Evolutionary conservation across 1,139 yeast genomes (phyloP).

Genomic region (Diutina neorugosa): DNA sequence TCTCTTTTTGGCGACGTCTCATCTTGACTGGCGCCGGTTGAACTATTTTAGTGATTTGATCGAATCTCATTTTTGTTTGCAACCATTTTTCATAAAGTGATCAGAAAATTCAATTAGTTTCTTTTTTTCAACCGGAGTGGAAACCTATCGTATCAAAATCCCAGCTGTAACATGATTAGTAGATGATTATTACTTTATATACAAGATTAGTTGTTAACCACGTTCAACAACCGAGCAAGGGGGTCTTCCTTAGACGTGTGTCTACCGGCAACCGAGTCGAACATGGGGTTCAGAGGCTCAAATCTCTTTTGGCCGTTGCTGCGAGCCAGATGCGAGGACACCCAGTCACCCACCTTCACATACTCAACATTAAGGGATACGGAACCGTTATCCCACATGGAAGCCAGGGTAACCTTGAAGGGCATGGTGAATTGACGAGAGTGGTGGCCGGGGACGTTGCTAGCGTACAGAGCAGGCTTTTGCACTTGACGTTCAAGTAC

Average conservation of each 20-base stretch:
- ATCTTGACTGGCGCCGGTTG: too few species aligned
- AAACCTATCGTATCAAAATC: too few species aligned
- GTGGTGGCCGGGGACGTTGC: constrained; percentile 31
- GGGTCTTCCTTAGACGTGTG: constrained; percentile 19
- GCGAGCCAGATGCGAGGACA: constrained; percentile 16
- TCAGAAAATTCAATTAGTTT: too few species aligned
- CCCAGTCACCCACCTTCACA: constrained; percentile 29
- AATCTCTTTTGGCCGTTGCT: constrained; percentile 13
- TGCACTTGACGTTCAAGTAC: constrained; percentile 23
- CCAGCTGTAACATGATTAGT: not conserved
- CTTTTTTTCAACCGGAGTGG: too few species aligned
- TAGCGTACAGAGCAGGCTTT: constrained; percentile 30
- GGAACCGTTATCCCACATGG: constrained; percentile 23
- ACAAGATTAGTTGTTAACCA: constrained; percentile 12
- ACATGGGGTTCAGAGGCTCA: constrained; percentile 21
- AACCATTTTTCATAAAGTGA: too few species aligned
- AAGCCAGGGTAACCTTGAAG: constrained; percentile 29
- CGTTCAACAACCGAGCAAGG: constrained; percentile 23
- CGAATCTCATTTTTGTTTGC: too few species aligned
- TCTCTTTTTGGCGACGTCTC: constrained; percentile 7
- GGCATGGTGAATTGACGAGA: constrained; percentile 35
- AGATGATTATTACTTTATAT: not conserved
- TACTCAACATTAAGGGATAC: constrained; percentile 30
- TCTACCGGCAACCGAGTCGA: constrained; percentile 24
- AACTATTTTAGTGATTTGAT: too few species aligned